These are phyloP conservation scores for Candolleomyces aberdarensis DNA, from an alignment of 768 basidiomycete genomes.

Conservation along the genomic window DNA sequence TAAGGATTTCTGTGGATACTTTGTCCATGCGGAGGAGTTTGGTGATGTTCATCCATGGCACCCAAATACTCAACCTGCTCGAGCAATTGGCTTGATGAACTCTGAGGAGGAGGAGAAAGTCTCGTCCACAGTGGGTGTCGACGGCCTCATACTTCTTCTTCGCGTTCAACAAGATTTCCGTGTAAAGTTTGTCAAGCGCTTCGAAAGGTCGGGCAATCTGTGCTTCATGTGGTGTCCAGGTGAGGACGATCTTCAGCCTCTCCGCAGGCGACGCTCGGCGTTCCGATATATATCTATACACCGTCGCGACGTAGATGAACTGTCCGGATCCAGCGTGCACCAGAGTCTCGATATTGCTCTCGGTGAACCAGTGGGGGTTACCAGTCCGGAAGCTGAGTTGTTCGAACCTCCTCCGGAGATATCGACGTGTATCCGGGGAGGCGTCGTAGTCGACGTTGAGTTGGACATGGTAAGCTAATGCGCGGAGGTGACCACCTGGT, in stretches of 20 bases:
- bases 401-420: not conserved
- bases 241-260: not conserved
- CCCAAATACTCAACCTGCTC: no score
- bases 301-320: constrained; percentile 6
- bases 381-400: not conserved
- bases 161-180: not conserved
- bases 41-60: no score
- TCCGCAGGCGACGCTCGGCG: not conserved
- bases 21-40: no score
- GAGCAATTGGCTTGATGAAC: not conserved
- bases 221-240: not conserved
- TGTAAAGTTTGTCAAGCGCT: not conserved
- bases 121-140: not conserved
- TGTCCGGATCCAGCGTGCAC: not conserved
- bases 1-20: not conserved
- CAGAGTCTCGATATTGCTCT: not conserved
- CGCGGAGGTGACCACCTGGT: not conserved
- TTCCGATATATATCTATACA: not conserved
- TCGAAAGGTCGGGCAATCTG: not conserved
- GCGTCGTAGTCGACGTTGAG: not conserved
- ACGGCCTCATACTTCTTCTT: not conserved
- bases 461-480: not conserved
- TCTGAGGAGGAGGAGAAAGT: not conserved
- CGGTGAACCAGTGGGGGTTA: not conserved
- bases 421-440: not conserved